Evolutionary conservation across 495 filamentous ascomycete species (phyloP), one percentile per base, ranked within the genome.

Genomic region (Hyaloscypha hepaticicola): DNA sequence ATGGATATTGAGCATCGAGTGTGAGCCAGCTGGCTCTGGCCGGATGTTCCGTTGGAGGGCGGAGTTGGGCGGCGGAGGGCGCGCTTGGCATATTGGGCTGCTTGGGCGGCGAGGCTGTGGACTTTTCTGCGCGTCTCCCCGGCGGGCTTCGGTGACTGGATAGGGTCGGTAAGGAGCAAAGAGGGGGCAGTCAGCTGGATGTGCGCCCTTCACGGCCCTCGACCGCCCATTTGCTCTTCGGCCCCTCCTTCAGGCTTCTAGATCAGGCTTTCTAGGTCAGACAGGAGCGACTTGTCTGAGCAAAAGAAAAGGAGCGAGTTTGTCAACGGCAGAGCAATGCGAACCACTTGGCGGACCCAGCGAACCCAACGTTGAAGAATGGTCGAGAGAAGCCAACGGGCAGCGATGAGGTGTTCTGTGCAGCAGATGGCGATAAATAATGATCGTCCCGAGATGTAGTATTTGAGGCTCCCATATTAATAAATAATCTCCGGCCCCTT

Each of bases 211-310:
- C 14, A 31, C 56, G 41, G 56, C 19, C 14, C 11, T 29, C 24
- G 63, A 21, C 24, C 33, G 16, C 27, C 12, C 27, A 41, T 28
- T 48, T 59, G 33, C 12, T 49, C 55, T 28, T 33, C 50, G n/a
- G 52, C 59, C 59, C 55, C 65, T 41, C 59, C 19, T 61, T 67
- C 65, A 67, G 65, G 65, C 65, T 63, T 66, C 65, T 56, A 55
- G 59, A 67, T 61, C 65, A 67, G 65, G 64, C 64, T 66, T 62
- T 48, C 29, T n/a, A n/a, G n/a, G n/a, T n/a, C n/a, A n/a, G n/a
- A n/a, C 25, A 21, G 11, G 21, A 48, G 11, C 24, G 16, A 29
- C 3, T 29, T 51, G 24, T 53, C 41, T 45, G 27, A 19, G 33
- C 22, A 33, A 24, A 6, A 28, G 7, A 16, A 33, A 24, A 6